Evolutionary conservation across 495 filamentous ascomycete genomes (phyloP).

Genomic region (Neurospora hispaniola): DNA sequence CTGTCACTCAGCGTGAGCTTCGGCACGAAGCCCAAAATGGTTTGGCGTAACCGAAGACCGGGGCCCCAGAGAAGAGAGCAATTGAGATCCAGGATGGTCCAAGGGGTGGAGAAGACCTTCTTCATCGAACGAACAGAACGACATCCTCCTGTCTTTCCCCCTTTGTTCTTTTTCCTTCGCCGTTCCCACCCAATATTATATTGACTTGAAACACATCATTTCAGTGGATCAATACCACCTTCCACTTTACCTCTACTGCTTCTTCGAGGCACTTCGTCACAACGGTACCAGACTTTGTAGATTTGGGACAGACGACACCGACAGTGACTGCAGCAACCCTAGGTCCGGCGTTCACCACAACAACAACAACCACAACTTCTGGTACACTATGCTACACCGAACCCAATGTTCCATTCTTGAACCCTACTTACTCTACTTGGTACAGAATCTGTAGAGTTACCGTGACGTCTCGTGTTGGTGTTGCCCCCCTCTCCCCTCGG

Average conservation of each 20-base stretch:
- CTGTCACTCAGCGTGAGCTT: conserved; percentile 14
- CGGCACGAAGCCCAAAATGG: conserved; percentile 12
- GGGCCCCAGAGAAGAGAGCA: background rate
- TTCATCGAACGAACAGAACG: too few species aligned
- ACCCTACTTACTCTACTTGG: background rate
- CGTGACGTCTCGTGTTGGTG: background rate
- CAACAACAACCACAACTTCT: background rate
- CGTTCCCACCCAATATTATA: background rate
- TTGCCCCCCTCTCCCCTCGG: background rate
- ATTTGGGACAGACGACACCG: background rate
- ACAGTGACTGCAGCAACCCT: background rate
- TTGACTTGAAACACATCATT: background rate
- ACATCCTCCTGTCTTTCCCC: too few species aligned
- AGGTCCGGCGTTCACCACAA: background rate
- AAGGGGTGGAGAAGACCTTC: too few species aligned
- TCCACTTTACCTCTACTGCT: background rate
- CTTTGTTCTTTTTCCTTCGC: background rate
- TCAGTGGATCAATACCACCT: background rate
- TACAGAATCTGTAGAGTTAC: background rate
- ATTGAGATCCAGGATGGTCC: too few species aligned
- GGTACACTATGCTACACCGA: background rate
- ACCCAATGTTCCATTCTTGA: background rate
- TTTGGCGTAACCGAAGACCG: conserved; percentile 16
- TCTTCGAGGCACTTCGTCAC: background rate
- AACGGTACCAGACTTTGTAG: background rate